Base-by-base conservation (phyloP, 1,284 basidiomycete genomes). In the Ustilago curta region DNA sequence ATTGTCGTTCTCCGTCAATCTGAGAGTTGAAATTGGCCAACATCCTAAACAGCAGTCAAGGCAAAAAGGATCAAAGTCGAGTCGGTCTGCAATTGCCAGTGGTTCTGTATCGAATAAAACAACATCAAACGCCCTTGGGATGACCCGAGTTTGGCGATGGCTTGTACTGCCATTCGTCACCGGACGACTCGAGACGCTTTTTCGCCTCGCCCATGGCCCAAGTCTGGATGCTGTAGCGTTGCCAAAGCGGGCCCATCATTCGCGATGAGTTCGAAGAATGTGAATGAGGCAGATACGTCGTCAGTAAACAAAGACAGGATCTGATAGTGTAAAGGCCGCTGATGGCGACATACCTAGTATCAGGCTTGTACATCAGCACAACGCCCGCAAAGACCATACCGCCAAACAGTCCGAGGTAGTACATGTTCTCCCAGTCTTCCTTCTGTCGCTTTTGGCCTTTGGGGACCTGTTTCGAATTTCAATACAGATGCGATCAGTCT, bases 281-380 rank as follows among this genome's bases (percentile, higher is more conserved):
- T 48, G 25, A 9, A 50, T n/a, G 16, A 51, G 7, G 7, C 21
- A 51, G 23, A 11, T 12, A 18, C 27, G 18, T 27, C 4, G 43
- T 42, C 18, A 37, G 50, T 27, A 32, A 48, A 23, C 12, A 29
- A 19, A 45, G 32, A 39, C 44, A 8, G 9, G 12, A 21, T 6
- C 11, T 27, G 8, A 27, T 8, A 14, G 44, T 5, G 16, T 8
- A 6, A n/a, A n/a, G 16, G 31, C 19, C 19, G n/a, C 3, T 16
- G 18, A 40, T 59, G 47, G n/a, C 7, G 0, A 86, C 91, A 77
- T 82, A 95, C 95, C 91, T 95, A 19, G 93, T 95, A 85, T 97
- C 94, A 7, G 96, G 95, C 88, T 97, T 97, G 89, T 95, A 97
- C 86, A 93, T 92, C 49, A 94, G 86, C 80, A 93, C 86, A 48